phyloP scores from a whole-genome alignment of 805 yeast genomes.

The Starmerella scarabaei region DNA sequence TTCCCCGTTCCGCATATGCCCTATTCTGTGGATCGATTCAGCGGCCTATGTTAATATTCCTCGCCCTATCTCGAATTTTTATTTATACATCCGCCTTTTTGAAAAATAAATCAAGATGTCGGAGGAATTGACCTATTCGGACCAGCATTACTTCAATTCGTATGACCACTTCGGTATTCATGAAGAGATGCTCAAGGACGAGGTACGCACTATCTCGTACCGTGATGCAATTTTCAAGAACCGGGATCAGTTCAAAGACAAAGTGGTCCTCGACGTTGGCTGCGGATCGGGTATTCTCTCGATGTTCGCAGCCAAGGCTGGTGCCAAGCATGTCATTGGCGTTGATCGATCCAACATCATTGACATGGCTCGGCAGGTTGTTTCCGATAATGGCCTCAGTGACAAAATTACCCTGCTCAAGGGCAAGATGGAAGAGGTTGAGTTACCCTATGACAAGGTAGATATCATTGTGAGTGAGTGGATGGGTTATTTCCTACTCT shows the following conservation, averaged over 20 bases:
- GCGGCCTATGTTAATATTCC: too few species aligned
- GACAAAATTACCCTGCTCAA: constrained; percentile 78
- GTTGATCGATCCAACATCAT: constrained; percentile 96
- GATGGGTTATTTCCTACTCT: constrained; percentile 97
- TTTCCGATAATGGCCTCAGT: constrained; percentile 65
- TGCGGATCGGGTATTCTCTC: constrained; percentile 98
- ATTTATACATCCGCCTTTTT: background rate
- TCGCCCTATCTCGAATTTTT: background rate
- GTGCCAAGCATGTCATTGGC: constrained; percentile 94
- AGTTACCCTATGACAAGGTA: constrained; percentile 70
- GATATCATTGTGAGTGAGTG: constrained; percentile 95
- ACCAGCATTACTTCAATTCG: constrained; percentile 88
- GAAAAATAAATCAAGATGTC: constrained; percentile 4
- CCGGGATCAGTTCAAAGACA: constrained; percentile 77
- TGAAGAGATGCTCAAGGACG: constrained; percentile 96
- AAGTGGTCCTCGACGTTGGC: constrained; percentile 92
- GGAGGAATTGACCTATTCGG: constrained; percentile 26
- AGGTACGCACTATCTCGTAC: constrained; percentile 81
- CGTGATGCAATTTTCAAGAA: constrained; percentile 86
- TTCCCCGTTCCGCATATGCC: too few species aligned
- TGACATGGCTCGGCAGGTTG: constrained; percentile 87
- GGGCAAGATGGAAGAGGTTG: constrained; percentile 89
- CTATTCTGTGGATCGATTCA: too few species aligned
- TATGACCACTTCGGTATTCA: constrained; percentile 97
- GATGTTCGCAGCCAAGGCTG: constrained; percentile 97